A percentile compares a stretch with the other conserved stretches of the same genome.
These are phyloP conservation scores for Pterulicium gracile DNA, from an alignment of 1,284 basidiomycete genomes.

Conservation along the genomic window DNA sequence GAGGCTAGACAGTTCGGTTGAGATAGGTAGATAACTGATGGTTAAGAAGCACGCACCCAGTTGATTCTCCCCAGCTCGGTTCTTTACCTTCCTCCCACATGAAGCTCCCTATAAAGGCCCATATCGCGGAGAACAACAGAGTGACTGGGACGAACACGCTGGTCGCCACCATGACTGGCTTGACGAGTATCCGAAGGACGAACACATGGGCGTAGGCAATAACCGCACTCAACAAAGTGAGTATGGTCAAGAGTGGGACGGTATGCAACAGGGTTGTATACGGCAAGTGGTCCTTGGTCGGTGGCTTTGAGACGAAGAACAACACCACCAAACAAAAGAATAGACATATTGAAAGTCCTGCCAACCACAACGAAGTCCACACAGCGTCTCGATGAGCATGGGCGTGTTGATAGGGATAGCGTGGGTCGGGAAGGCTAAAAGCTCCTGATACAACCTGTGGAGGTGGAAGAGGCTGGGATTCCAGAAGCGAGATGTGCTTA, in stretches of 20 bases:
- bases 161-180: slow-evolving; percentile 74
- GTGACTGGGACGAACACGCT: slow-evolving; percentile 74
- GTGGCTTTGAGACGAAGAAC: slow-evolving; percentile 39
- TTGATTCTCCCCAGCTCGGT: slow-evolving; percentile 71
- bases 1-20: slow-evolving; percentile 29
- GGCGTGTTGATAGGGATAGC: background rate
- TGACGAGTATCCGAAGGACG: slow-evolving; percentile 68
- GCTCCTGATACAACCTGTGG: background rate
- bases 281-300: slow-evolving; percentile 29
- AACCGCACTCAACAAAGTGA: slow-evolving; percentile 63
- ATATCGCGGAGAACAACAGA: slow-evolving; percentile 71
- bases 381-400: background rate
- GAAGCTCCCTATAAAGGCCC: slow-evolving; percentile 86
- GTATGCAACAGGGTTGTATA: slow-evolving; percentile 76
- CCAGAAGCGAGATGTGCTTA: slow-evolving; percentile 1
- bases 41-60: slow-evolving; percentile 46
- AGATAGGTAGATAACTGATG: slow-evolving; percentile 5
- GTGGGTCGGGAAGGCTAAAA: slow-evolving; percentile 14
- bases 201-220: slow-evolving; percentile 72
- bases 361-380: slow-evolving; percentile 1
- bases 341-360: slow-evolving; percentile 8
- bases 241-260: slow-evolving; percentile 72
- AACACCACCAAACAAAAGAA: slow-evolving; percentile 52
- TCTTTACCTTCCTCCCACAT: slow-evolving; percentile 66
- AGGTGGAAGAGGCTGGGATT: background rate